phyloP scores from a whole-genome alignment of 2,329 filamentous ascomycete genomes.

The Trichoderma sp. region DNA sequence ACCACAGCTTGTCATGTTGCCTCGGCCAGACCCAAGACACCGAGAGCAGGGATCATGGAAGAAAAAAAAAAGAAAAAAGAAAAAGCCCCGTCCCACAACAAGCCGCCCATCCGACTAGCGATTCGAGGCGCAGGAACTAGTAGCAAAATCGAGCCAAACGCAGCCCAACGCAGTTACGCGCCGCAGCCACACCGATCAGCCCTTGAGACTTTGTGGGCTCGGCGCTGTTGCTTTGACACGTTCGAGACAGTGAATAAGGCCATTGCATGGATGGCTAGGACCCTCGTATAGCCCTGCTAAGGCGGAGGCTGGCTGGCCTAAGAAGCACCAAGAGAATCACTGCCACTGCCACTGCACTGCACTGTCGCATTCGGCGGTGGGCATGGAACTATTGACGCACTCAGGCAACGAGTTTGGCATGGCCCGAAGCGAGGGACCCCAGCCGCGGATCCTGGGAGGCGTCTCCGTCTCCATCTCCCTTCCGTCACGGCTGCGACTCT shows the following conservation, averaged over 20 bases:
- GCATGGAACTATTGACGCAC: constrained; percentile 13
- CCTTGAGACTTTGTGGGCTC: neutral
- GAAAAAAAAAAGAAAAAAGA: neutral
- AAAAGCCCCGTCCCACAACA: neutral
- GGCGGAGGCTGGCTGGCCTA: neutral
- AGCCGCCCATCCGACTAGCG: constrained; percentile 25
- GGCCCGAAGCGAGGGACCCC: constrained; percentile 12
- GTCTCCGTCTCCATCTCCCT: constrained; percentile 18
- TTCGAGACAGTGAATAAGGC: neutral
- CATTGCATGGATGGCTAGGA: neutral
- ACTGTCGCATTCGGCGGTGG: neutral
- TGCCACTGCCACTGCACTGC: neutral
- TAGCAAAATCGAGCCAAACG: neutral
- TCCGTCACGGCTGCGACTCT: constrained; percentile 18
- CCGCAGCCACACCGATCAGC: constrained; percentile 23
- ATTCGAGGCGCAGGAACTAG: constrained; percentile 20
- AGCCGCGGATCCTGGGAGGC: constrained; percentile 14
- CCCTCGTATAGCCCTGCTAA: neutral
- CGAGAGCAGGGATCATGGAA: neutral
- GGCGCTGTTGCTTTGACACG: neutral
- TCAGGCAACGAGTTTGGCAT: neutral
- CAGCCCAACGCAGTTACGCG: constrained; percentile 10
- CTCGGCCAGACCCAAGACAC: neutral
- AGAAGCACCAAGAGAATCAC: neutral
- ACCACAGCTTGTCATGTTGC: neutral